Conservation (phyloP, 257 asterid species). For the Galeopsis tetrahit region DNA sequence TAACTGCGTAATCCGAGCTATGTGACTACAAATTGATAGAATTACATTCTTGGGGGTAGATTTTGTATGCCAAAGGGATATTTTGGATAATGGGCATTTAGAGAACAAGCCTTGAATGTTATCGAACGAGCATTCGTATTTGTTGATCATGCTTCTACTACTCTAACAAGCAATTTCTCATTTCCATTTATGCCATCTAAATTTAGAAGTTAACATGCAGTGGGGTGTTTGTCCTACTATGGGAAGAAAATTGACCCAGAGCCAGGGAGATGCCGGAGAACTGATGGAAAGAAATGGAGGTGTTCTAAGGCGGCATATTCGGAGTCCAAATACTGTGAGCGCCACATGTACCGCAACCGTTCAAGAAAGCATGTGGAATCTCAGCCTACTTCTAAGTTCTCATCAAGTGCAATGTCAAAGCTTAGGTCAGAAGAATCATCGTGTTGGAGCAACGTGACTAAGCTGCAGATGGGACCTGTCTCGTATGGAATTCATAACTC, state of each 20-base stretch:
- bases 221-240: neutral
- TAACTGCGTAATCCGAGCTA: neutral
- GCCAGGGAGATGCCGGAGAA: constrained; percentile 5
- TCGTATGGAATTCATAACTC: neutral
- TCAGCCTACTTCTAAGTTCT: neutral
- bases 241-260: neutral
- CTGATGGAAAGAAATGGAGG: neutral
- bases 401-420: too few species aligned
- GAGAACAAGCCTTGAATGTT: neutral
- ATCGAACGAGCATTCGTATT: neutral
- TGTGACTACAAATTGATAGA: neutral
- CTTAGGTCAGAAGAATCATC: neutral
- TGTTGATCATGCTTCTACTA: neutral
- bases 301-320: neutral
- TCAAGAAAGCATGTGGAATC: constrained; percentile 99
- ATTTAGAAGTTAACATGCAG: constrained; percentile 1
- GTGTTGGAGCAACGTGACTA: neutral
- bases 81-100: neutral
- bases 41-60: neutral
- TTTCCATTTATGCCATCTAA: neutral
- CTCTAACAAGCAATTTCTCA: neutral
- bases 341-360: constrained; percentile 99
- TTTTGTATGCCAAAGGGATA: neutral
- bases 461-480: constrained; percentile 1
- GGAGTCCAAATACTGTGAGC: constrained; percentile 85